These are phyloP conservation scores for Viola odorata DNA, from an alignment of 345 rosid genomes.

Conservation along the genomic window DNA sequence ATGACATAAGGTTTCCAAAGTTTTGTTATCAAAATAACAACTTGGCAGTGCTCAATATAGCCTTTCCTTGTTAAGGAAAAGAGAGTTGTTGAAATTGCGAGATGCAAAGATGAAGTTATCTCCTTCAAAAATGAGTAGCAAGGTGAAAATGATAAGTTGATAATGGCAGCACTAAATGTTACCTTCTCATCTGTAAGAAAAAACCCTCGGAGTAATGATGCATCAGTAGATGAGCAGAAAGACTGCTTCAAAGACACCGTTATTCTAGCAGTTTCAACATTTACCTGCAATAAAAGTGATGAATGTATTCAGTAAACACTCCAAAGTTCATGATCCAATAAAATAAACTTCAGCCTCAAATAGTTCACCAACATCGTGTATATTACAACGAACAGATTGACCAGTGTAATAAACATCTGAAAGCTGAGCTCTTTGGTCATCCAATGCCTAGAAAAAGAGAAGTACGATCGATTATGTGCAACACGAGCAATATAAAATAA, in stretches of 20 bases:
- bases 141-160: background rate
- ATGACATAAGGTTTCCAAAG: too few relatives aligned
- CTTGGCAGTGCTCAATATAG: too few relatives aligned
- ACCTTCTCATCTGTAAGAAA: slow-evolving; percentile 83
- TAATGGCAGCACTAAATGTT: slow-evolving; percentile 1
- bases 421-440: slow-evolving; percentile 56
- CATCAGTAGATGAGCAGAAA: slow-evolving; percentile 73
- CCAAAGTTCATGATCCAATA: slow-evolving; percentile 9
- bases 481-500: too few relatives aligned
- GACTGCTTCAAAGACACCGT: slow-evolving; percentile 87
- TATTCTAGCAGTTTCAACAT: slow-evolving; percentile 58
- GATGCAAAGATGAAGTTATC: too few relatives aligned
- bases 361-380: slow-evolving; percentile 61
- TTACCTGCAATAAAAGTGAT: slow-evolving; percentile 44
- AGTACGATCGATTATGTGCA: background rate
- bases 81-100: too few relatives aligned
- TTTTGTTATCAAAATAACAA: too few relatives aligned
- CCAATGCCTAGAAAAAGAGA: slow-evolving; percentile 48
- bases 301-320: slow-evolving; percentile 5
- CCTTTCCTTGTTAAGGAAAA: too few relatives aligned
- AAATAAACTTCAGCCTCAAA: slow-evolving; percentile 14
- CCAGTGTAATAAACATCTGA: slow-evolving; percentile 71
- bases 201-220: slow-evolving; percentile 68
- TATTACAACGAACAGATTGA: slow-evolving; percentile 84
- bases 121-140: too few relatives aligned